Percentiles rank a stretch among this genome's conserved stretches.
phyloP scores from a whole-genome alignment of 2,329 filamentous ascomycete genomes.

The Colletotrichum liriopes region DNA sequence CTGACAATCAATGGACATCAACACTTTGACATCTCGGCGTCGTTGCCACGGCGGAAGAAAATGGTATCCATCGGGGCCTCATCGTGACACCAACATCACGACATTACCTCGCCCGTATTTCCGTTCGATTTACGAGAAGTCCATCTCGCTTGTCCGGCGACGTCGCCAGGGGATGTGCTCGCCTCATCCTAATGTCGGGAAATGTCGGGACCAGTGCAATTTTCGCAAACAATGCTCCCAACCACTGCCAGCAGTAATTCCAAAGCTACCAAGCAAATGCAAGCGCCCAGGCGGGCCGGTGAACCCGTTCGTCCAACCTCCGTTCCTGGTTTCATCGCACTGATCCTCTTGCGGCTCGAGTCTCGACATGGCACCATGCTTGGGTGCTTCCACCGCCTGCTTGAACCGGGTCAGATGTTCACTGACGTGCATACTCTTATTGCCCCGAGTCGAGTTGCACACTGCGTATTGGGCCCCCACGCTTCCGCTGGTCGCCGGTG shows the following conservation, averaged over 20 bases:
- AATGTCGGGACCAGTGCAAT: slow-evolving; percentile 23
- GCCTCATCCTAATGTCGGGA: slow-evolving; percentile 34
- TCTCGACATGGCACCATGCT: slow-evolving; percentile 38
- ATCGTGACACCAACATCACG: not conserved
- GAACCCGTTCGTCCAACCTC: slow-evolving; percentile 31
- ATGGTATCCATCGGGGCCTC: not conserved
- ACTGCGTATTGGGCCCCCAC: slow-evolving; percentile 6
- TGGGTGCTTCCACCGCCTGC: slow-evolving; percentile 37
- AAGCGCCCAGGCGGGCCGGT: slow-evolving; percentile 29
- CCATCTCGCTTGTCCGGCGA: slow-evolving; percentile 12
- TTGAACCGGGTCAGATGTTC: slow-evolving; percentile 26
- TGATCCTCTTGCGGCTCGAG: slow-evolving; percentile 36
- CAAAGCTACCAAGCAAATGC: slow-evolving; percentile 3
- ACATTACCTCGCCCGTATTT: slow-evolving; percentile 34
- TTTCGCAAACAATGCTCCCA: not conserved
- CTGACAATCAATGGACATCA: not conserved
- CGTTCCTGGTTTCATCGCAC: slow-evolving; percentile 35
- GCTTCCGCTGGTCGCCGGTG: slow-evolving; percentile 35
- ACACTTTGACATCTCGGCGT: not conserved
- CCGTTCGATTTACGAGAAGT: slow-evolving; percentile 39
- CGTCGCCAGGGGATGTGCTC: not conserved
- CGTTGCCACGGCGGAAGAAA: not conserved
- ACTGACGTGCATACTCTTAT: slow-evolving; percentile 29
- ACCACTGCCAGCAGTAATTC: slow-evolving; percentile 3
- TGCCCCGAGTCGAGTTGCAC: not conserved